Evolutionary conservation across 1,284 basidiomycete species (phyloP).

Genomic region (Moniliella sp.): DNA sequence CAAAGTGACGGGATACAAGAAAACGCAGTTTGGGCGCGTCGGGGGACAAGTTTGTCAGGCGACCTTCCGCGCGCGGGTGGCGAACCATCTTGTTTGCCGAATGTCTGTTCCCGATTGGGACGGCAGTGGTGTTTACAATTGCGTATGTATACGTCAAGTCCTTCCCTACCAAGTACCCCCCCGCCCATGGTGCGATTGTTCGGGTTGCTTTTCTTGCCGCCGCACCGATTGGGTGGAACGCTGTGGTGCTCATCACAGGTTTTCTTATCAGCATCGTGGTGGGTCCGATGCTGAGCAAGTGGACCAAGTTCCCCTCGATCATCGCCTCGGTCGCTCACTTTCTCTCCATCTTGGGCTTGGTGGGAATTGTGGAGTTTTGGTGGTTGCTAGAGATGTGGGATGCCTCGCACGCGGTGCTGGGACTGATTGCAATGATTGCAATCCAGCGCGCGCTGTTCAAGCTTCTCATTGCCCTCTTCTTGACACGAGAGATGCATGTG

Average conservation of each 20-base stretch:
- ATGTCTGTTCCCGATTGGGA: conserved; percentile 22
- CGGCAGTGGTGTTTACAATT: conserved; percentile 27
- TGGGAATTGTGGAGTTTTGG: conserved; percentile 36
- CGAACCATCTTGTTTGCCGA: conserved; percentile 29
- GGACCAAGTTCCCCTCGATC: conserved; percentile 31
- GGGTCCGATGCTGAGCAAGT: conserved; percentile 65
- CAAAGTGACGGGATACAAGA: conserved; percentile 33
- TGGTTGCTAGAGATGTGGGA: conserved; percentile 91
- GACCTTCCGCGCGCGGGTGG: conserved; percentile 31
- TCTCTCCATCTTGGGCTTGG: conserved; percentile 25
- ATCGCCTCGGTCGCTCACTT: conserved; percentile 31
- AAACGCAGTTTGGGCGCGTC: conserved; percentile 34
- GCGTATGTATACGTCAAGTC: conserved; percentile 34
- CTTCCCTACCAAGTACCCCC: conserved; percentile 21
- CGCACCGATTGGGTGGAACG: conserved; percentile 88
- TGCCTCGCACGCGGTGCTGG: conserved; percentile 53
- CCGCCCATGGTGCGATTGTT: conserved; percentile 49
- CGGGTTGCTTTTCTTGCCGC: conserved; percentile 79
- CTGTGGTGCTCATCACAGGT: conserved; percentile 59
- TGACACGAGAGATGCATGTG: conserved; percentile 32
- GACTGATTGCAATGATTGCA: conserved; percentile 34
- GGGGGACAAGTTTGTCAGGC: conserved; percentile 30
- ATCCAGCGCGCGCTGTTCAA: conserved; percentile 34
- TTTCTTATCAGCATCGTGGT: conserved; percentile 81
- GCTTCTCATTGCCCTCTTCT: conserved; percentile 28